Base-by-base conservation (phyloP, 106 monocot genomes). In the Phalaenopsis equestris region DNA sequence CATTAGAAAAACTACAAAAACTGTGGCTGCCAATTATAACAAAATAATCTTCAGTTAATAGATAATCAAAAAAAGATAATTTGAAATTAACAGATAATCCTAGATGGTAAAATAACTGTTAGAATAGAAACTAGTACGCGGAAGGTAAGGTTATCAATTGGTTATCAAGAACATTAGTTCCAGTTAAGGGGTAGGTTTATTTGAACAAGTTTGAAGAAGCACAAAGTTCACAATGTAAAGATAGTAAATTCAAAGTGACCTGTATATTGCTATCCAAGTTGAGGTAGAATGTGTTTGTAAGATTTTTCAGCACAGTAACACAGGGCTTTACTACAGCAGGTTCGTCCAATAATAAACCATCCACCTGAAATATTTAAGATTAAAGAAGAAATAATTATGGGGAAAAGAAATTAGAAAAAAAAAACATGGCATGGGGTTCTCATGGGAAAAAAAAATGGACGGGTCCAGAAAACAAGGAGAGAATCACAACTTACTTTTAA, bases 301-400 rank as follows among this genome's bases (percentile, higher is more conserved):
- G 43, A 80, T 49, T 86, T 72, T 85, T 80, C 41, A 97, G 55
- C 21, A 88, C 89, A 57, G 92, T 75, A 41, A 98, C 57, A 83
- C 92, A 90, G 41, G 97, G 94, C 77, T 57, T 82, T 37, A 89
- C 67, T 82, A 89, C 16, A 67, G 80, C 82, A 68, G 83, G 85
- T n/a, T 92, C 89, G 52, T 90, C 84, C 16, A 64, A 47, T 56
- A 75, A 86, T 47, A 82, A 75, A 79, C 70, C 82, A 84, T 92
- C 84, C 8, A 94, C 87, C 97, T 98, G 85, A 83, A 82, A 64
- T 18, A 78, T 78, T 36, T 38, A 79, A 82, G 23, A 83, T 15
- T 38, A 19, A 79, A 77, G 19, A 11, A 70, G 23, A 64, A 46
- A 81, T 6, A 74, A 81, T 6, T 76, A 55, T 38, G 78, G 41